phyloP scores from a whole-genome alignment of 371 early-diverging fungal species.

The Entomophthora muscae region DNA sequence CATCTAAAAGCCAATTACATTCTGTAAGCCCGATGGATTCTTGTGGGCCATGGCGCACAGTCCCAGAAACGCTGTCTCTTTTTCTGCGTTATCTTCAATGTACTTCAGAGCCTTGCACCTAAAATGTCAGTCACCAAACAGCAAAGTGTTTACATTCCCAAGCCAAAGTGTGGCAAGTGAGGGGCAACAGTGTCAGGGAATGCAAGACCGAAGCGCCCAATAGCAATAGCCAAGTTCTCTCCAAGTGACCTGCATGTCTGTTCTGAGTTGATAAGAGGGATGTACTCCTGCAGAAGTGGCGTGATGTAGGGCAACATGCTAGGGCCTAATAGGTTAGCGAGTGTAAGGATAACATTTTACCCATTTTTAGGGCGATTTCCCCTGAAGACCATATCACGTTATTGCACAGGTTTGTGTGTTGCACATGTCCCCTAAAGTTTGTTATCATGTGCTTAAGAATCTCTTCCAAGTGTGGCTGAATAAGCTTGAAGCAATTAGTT shows the following conservation, averaged over 20 bases:
- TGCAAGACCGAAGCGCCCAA: constrained; percentile 77
- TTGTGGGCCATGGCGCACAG: constrained; percentile 70
- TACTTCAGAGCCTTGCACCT: constrained; percentile 34
- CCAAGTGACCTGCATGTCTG: constrained; percentile 46
- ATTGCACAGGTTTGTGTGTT: constrained; percentile 55
- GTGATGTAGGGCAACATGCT: constrained; percentile 52
- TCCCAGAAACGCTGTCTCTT: constrained; percentile 83
- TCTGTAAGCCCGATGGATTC: constrained; percentile 67
- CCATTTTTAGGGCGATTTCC: constrained; percentile 71
- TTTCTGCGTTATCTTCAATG: constrained; percentile 80
- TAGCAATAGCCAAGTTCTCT: constrained; percentile 89
- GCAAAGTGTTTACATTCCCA: constrained; percentile 16
- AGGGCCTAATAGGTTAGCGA: constrained; percentile 16
- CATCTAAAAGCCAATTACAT: constrained; percentile 14
- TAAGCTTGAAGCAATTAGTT: constrained; percentile 53
- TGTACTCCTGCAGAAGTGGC: constrained; percentile 57
- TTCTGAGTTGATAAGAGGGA: constrained; percentile 51
- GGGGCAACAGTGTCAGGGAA: constrained; percentile 65
- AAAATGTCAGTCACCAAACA: constrained; percentile 10
- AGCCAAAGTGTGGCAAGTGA: constrained; percentile 49
- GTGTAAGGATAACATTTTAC: constrained; percentile 14
- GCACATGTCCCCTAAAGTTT: constrained; percentile 42
- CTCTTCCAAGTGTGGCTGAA: constrained; percentile 47
- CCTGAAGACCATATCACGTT: constrained; percentile 93
- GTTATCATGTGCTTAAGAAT: constrained; percentile 55